Percentiles rank a stretch among this genome's conserved stretches.
Conservation (phyloP, 192 early-diverging fungal genomes). For the Dispira simplex region DNA sequence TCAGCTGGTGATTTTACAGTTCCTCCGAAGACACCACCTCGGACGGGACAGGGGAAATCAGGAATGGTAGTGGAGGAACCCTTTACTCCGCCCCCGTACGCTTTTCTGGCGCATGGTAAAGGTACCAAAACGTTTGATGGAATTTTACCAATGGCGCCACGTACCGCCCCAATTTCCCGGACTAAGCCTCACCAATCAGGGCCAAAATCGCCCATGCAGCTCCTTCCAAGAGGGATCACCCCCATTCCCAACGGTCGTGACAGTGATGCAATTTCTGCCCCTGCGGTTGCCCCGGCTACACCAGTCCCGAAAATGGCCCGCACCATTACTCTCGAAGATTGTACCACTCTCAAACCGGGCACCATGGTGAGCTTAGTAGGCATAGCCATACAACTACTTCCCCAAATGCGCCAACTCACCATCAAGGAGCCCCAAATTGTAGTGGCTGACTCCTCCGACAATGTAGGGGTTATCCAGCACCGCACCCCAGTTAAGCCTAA, state of each 20-base stretch:
- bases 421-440: slow-evolving; percentile 6
- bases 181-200: not conserved
- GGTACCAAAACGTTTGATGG: not conserved
- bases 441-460: not conserved
- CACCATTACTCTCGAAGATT: not conserved
- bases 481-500: not conserved
- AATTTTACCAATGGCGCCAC: not conserved
- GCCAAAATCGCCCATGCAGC: not conserved
- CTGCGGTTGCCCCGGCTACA: not conserved
- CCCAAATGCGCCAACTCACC: not conserved
- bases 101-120: not conserved
- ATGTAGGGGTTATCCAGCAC: slow-evolving; percentile 4
- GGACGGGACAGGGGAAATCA: not conserved
- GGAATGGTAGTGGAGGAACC: not conserved
- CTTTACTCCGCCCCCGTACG: not conserved
- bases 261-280: not conserved
- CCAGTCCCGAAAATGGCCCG: not conserved
- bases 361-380: slow-evolving; percentile 2
- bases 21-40: not conserved
- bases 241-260: not conserved
- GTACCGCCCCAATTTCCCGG: not conserved
- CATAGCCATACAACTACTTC: not conserved
- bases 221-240: not conserved
- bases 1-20: not conserved
- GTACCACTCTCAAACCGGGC: not conserved